These are phyloP conservation scores for Neurospora discreta DNA, from an alignment of 495 filamentous ascomycete species.

Conservation along the genomic window DNA sequence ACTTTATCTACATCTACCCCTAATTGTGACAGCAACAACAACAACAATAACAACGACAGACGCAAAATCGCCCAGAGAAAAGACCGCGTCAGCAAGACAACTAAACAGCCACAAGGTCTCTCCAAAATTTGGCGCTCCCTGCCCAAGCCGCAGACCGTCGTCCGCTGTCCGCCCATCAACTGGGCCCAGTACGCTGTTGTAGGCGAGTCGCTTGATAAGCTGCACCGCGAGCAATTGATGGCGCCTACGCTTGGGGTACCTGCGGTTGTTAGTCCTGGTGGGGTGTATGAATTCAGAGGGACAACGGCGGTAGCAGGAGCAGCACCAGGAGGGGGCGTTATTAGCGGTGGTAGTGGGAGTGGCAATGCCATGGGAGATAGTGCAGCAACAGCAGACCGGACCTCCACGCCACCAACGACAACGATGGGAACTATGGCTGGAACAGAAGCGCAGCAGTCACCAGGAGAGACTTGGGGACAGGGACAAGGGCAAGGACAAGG, in stretches of 20 bases:
- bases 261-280: constrained; percentile 23
- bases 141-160: constrained; percentile 69
- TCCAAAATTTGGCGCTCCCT: constrained; percentile 34
- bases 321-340: neutral
- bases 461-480: neutral
- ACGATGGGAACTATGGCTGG: neutral
- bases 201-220: constrained; percentile 66
- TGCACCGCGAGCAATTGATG: constrained; percentile 65
- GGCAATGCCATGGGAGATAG: neutral
- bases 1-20: neutral
- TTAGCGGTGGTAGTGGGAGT: neutral
- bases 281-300: constrained; percentile 28
- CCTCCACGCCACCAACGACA: neutral
- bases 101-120: neutral
- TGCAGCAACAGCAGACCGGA: neutral
- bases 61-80: constrained; percentile 5
- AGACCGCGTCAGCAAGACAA: neutral
- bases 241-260: constrained; percentile 52
- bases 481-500: neutral
- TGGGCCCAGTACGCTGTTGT: constrained; percentile 84
- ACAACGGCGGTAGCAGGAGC: constrained; percentile 7
- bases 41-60: neutral
- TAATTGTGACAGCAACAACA: neutral
- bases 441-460: neutral
- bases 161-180: constrained; percentile 77